These are phyloP conservation scores for Tubosaeta sp. DNA, from an alignment of 768 basidiomycete genomes.

Conservation along the genomic window DNA sequence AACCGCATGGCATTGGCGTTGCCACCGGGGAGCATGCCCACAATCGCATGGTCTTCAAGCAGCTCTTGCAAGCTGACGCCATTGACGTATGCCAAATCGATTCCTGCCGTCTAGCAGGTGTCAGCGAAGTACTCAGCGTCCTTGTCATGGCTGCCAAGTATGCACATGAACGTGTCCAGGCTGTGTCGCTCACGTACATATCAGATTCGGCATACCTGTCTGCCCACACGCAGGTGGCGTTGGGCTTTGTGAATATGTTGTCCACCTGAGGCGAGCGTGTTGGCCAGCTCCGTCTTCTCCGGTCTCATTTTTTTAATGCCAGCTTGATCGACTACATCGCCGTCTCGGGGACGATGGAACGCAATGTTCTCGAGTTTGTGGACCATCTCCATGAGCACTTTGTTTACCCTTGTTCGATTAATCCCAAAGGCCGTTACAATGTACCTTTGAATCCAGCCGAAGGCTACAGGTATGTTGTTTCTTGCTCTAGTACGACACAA, in stretches of 20 bases:
- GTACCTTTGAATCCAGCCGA: conserved; percentile 72
- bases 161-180: conserved; percentile 14
- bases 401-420: conserved; percentile 83
- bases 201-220: conserved; percentile 81
- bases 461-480: conserved; percentile 49
- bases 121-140: conserved; percentile 91
- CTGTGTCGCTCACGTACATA: conserved; percentile 3
- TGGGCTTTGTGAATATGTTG: conserved; percentile 91
- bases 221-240: conserved; percentile 97
- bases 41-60: conserved; percentile 96
- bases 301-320: neutral
- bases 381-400: conserved; percentile 96
- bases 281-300: neutral
- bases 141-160: conserved; percentile 91
- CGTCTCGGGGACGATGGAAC: conserved; percentile 88
- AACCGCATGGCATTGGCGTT: conserved; percentile 83
- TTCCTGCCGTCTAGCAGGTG: conserved; percentile 88
- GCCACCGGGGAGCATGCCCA: conserved; percentile 97
- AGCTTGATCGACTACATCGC: conserved; percentile 93
- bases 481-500: neutral
- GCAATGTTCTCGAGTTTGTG: conserved; percentile 88
- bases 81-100: conserved; percentile 97
- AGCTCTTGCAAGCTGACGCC: conserved; percentile 86
- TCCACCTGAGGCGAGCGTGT: conserved; percentile 61
- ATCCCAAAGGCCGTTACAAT: conserved; percentile 79